Base-by-base conservation (phyloP, 108 stramenopile genomes). In the Skeletonema costatum region DNA sequence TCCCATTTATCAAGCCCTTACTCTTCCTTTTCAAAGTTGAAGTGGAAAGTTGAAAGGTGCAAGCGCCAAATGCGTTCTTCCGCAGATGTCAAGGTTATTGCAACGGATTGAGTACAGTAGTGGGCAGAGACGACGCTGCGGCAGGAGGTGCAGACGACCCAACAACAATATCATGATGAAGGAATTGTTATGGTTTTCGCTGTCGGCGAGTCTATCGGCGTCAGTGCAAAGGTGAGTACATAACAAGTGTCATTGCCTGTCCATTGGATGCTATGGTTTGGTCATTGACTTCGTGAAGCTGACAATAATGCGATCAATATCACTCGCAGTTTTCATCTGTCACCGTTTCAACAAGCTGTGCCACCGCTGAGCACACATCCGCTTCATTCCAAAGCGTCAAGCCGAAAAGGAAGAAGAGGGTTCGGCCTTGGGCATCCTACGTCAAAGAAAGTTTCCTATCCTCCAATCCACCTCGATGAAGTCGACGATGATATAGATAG, bases 341-440 rank as follows among this genome's bases (percentile, higher is more conserved):
- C 33, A 3, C 60, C 70, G 29, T 41, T 60, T 11, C 70, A 71
- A 11, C 70, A 19, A 11, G 30, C 5, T 36, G 25, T 21, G 5
- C 46, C 60, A 12, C 29, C 60, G 9, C 53, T 56, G 21, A 56
- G 25, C 41, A 32, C n/a, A 71, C 12, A 60, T 59, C 32, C n/a
- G n/a, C 72, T 73, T 3, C 33, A 64, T 1, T 39, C 72, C 32
- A 73, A 73, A 64, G 72, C 72, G 14, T 64, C 62, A 31, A 73
- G 72, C 44, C 72, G 72, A 35, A 73, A 33, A 32, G 46, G 72
- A 32, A 50, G 62, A 36, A 51, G 35, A 32, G 72, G 72, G 31
- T 62, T 51, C n/a, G 72, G 72, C 2, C 64, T 73, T 11, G 72
- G 72, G 33, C 72, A 73, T 48, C 72, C 72, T 46, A 73, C 72